Evolutionary conservation across 495 filamentous ascomycete species (phyloP), one percentile per base, ranked within the genome.

Genomic region (Podospora fimiseda): DNA sequence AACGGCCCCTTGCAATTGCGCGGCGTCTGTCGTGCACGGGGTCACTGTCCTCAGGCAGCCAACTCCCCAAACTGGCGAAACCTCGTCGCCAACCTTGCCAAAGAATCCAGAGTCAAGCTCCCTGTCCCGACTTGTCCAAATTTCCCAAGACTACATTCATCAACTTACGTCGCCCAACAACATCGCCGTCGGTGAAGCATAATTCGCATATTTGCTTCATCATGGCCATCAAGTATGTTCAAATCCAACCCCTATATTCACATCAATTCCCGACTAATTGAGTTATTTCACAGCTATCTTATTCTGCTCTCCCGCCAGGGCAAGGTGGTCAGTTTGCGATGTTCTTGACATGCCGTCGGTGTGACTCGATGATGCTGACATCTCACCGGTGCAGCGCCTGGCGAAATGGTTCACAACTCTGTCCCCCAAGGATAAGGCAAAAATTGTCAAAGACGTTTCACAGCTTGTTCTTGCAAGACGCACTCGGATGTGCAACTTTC

Each of bases 371-470:
- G 27, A 33, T 33, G 27, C 27, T 33, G 27, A 33, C 27, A 22
- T 13, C 77, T 53, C 45, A 53, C 42, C 51, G 5, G 7, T 30
- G 36, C 70, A 98, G 94, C 90, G 93, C 59, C 82, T 99, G 47
- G 93, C 93, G 56, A 99, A 99, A 77, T 99, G 93, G 94, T 99
- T 97, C 77, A 96, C 92, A 40, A 99, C 93, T 37, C 80, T 97
- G 59, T 95, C 92, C 30, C 93, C 93, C 50, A 96, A 88, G 76
- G 93, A 99, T 69, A 99, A 96, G 75, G 90, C 92, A 68, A 99
- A 99, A 79, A 96, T 97, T 65, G 87, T 99, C 80, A 96, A 97
- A 72, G 94, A 99, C 81, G 93, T 97, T 68, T 91, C 93, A 57
- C 93, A 97, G 70, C 87, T 99, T 11, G 94, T 99, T 53, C 84